phyloP scores from a whole-genome alignment of 2,329 filamentous ascomycete species.

The Aspergillus ustus region DNA sequence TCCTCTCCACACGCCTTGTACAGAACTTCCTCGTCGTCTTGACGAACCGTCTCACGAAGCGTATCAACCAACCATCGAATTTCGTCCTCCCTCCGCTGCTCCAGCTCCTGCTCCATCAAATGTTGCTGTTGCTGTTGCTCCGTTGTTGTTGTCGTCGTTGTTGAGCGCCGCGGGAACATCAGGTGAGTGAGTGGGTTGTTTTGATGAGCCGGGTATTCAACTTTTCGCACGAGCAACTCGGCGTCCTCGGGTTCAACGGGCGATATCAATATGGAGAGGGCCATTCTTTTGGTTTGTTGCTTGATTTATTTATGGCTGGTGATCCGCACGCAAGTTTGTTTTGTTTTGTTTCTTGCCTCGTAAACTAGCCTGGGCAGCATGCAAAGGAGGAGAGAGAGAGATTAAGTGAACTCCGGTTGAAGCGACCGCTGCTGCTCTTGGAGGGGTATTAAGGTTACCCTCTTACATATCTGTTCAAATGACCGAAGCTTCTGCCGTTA shows the following conservation, averaged over 20 bases:
- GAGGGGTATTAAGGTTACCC: too few species aligned
- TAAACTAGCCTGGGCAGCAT: too few species aligned
- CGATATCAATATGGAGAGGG: slow-evolving; percentile 10
- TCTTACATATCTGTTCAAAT: too few species aligned
- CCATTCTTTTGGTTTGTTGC: neutral
- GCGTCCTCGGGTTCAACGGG: slow-evolving; percentile 4
- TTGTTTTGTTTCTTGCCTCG: too few species aligned
- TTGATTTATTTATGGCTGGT: too few species aligned
- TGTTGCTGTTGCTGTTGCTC: too few species aligned
- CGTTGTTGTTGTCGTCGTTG: too few species aligned
- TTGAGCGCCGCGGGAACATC: slow-evolving; percentile 5
- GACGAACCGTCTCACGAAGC: slow-evolving; percentile 3
- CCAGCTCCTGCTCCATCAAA: neutral
- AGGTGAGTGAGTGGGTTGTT: slow-evolving; percentile 1
- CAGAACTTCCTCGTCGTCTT: slow-evolving; percentile 11
- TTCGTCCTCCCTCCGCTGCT: slow-evolving; percentile 1
- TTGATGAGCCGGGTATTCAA: slow-evolving; percentile 10
- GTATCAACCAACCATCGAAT: slow-evolving; percentile 4
- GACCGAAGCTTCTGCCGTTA: too few species aligned
- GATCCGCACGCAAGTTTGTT: too few species aligned
- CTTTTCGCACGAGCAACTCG: slow-evolving; percentile 9
- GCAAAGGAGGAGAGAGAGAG: too few species aligned
- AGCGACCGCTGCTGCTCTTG: too few species aligned
- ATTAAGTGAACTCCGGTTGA: too few species aligned
- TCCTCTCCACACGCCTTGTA: slow-evolving; percentile 15